These are phyloP conservation scores for Hypoxylon sp. DNA, from an alignment of 2,329 filamentous ascomycete genomes.

Conservation along the genomic window DNA sequence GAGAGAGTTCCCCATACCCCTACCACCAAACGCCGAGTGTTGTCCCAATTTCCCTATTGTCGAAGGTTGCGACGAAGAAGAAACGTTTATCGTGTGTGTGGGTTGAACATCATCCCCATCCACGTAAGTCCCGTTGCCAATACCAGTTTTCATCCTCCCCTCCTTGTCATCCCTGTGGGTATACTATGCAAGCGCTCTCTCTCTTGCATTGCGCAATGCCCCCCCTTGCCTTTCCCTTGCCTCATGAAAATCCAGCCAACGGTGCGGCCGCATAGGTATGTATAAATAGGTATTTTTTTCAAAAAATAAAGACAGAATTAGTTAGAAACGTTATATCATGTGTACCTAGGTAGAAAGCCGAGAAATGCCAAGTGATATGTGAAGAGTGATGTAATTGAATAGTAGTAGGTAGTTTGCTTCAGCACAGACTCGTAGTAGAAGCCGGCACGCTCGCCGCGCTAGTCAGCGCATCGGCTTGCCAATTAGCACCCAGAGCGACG, in stretches of 20 bases:
- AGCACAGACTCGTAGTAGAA: constrained; percentile 22
- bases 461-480: constrained; percentile 54
- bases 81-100: constrained; percentile 2
- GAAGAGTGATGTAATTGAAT: background rate
- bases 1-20: background rate
- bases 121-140: background rate
- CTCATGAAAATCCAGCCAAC: background rate
- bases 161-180: constrained; percentile 17
- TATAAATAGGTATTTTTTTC: constrained; percentile 13
- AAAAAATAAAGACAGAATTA: background rate
- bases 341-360: constrained; percentile 13
- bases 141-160: background rate
- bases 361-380: background rate
- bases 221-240: background rate
- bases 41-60: background rate
- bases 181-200: constrained; percentile 15
- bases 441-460: constrained; percentile 15
- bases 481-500: constrained; percentile 56
- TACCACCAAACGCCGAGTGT: constrained; percentile 23
- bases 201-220: background rate
- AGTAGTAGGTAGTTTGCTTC: background rate
- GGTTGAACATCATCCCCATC: constrained; percentile 2
- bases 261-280: constrained; percentile 13
- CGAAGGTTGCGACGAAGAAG: constrained; percentile 4
- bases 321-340: constrained; percentile 26